Percentiles rank a stretch among this genome's conserved stretches.
phyloP scores from a whole-genome alignment of 2,329 filamentous ascomycete species.

The Aaosphaeria arxii region DNA sequence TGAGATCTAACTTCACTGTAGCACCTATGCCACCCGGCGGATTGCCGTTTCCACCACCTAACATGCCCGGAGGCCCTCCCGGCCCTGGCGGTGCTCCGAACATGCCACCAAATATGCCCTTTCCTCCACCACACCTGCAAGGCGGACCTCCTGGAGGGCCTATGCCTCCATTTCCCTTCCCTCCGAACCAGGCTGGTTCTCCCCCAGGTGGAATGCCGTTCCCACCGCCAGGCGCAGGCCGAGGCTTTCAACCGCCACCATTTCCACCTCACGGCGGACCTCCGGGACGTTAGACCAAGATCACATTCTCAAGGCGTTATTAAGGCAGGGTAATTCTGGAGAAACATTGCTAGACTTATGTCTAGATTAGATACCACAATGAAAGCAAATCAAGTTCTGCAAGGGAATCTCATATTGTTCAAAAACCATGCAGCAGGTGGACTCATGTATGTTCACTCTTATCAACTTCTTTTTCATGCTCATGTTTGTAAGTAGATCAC shows the following conservation, averaged over 20 bases:
- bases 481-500: too few species aligned
- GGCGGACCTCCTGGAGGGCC: constrained; percentile 2
- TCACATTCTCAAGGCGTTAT: neutral
- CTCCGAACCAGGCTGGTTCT: constrained; percentile 12
- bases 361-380: too few species aligned
- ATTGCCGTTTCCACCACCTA: constrained; percentile 27
- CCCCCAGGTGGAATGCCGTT: constrained; percentile 39
- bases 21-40: constrained; percentile 18
- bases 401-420: too few species aligned
- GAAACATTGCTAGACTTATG: too few species aligned
- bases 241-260: neutral
- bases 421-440: too few species aligned
- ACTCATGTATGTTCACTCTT: too few species aligned
- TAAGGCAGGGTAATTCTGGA: neutral
- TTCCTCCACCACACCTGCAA: constrained; percentile 10
- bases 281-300: constrained; percentile 11
- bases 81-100: constrained; percentile 10
- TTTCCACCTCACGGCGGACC: constrained; percentile 11
- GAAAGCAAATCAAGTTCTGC: too few species aligned
- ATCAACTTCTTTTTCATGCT: too few species aligned
- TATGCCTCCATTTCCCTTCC: constrained; percentile 6
- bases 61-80: constrained; percentile 21
- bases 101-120: constrained; percentile 28
- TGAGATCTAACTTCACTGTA: too few species aligned
- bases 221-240: constrained; percentile 32